Evolutionary conservation across 768 basidiomycete species (phyloP).

Genomic region (Cyclocybe cylindracea): DNA sequence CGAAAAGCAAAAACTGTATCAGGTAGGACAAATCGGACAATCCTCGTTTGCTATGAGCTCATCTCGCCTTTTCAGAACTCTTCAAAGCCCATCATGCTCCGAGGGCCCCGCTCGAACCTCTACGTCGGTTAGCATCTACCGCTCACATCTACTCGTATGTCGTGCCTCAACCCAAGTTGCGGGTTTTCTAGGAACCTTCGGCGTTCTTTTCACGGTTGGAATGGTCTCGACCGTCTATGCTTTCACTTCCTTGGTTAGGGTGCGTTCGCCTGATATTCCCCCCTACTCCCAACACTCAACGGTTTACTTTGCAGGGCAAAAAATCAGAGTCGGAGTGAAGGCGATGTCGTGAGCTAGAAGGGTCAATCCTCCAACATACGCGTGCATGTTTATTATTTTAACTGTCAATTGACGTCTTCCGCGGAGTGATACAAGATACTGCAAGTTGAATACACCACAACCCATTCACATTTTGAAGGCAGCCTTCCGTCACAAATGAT

Average conservation of each 20-base stretch:
- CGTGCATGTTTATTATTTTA: neutral
- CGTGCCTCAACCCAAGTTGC: conserved; percentile 3
- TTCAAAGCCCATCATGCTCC: conserved; percentile 56
- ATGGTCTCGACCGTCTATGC: conserved; percentile 55
- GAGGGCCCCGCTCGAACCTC: conserved; percentile 60
- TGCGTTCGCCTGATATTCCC: conserved; percentile 23
- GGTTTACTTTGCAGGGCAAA: conserved; percentile 22
- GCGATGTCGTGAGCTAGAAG: neutral
- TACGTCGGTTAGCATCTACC: conserved; percentile 55
- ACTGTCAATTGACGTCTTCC: too few relatives aligned
- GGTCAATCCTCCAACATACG: neutral
- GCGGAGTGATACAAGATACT: too few relatives aligned
- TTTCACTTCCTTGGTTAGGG: conserved; percentile 45
- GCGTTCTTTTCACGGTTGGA: conserved; percentile 52
- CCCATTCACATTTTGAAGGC: too few relatives aligned
- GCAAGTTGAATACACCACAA: too few relatives aligned
- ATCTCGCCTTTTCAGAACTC: conserved; percentile 34
- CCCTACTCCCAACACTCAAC: neutral
- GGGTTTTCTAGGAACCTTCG: conserved; percentile 49
- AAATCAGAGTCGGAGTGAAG: conserved; percentile 15
- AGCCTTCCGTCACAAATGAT: too few relatives aligned
- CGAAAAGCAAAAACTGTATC: conserved; percentile 65
- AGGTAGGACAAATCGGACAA: conserved; percentile 43
- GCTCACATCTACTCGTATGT: neutral
- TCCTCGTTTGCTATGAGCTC: conserved; percentile 8